Percentiles rank a stretch among this genome's conserved stretches.
Conservation (phyloP, 2,329 filamentous ascomycete species). For the Phialophora verrucosa region DNA sequence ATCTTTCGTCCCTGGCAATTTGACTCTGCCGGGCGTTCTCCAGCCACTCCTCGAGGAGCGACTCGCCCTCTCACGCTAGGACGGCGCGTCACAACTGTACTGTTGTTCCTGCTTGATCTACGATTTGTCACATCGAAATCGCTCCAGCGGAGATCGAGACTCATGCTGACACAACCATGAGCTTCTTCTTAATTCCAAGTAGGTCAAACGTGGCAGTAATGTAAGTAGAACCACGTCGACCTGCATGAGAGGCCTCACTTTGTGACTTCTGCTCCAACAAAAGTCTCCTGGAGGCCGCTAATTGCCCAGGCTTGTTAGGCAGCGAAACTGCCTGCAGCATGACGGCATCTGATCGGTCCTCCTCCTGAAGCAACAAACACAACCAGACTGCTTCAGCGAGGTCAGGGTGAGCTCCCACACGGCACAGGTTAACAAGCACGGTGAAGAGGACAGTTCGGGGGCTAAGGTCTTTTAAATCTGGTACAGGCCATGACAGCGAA, state of each 20-base stretch:
- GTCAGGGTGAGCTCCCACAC: slow-evolving; percentile 9
- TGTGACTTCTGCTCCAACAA: slow-evolving; percentile 12
- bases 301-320: slow-evolving; percentile 30
- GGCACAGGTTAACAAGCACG: slow-evolving; percentile 8
- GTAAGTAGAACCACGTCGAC: slow-evolving; percentile 32
- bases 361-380: slow-evolving; percentile 8
- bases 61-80: neutral
- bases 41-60: neutral
- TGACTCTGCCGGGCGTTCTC: neutral
- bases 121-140: slow-evolving; percentile 1
- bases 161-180: neutral
- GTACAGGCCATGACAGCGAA: slow-evolving; percentile 28
- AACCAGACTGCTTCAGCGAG: neutral
- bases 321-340: slow-evolving; percentile 32
- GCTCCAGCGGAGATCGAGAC: neutral
- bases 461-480: slow-evolving; percentile 26
- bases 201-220: neutral
- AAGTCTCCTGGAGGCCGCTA: slow-evolving; percentile 8
- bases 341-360: slow-evolving; percentile 23
- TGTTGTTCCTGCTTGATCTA: neutral
- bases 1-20: neutral
- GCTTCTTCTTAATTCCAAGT: slow-evolving; percentile 8
- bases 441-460: slow-evolving; percentile 9
- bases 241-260: slow-evolving; percentile 30
- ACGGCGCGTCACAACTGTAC: neutral